Evolutionary conservation across 345 rosid genomes (phyloP).

Genomic region (Xanthoceras sorbifolium): DNA sequence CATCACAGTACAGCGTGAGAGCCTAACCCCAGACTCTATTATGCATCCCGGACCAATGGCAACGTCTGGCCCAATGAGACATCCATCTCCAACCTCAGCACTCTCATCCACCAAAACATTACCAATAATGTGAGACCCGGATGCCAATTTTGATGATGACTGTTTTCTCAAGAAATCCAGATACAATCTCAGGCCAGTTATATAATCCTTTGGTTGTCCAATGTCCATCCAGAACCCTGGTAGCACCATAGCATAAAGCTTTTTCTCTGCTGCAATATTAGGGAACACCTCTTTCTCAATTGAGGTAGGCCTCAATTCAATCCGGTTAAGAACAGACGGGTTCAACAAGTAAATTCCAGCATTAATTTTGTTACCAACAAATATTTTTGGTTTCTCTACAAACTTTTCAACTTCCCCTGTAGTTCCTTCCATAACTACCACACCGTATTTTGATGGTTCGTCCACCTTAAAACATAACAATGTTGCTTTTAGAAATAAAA

Average conservation of each 20-base stretch:
- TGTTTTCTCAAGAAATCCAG: conserved; percentile 61
- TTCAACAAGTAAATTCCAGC: conserved; percentile 78
- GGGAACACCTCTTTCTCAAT: conserved; percentile 90
- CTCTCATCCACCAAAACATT: conserved; percentile 72
- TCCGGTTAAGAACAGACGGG: conserved; percentile 70
- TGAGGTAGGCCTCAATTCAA: conserved; percentile 72
- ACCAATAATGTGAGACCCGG: conserved; percentile 56
- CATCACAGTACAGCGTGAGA: conserved; percentile 74
- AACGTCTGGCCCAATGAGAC: conserved; percentile 78
- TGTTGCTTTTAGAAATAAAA: background rate
- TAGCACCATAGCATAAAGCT: conserved; percentile 75
- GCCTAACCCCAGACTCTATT: conserved; percentile 74
- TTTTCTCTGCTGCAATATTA: conserved; percentile 61
- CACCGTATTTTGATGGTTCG: conserved; percentile 86
- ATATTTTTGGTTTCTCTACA: conserved; percentile 74
- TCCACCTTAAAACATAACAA: conserved; percentile 51
- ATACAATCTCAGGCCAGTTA: conserved; percentile 65
- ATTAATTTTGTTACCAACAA: conserved; percentile 86
- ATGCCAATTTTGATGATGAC: conserved; percentile 45
- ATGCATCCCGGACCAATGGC: conserved; percentile 79
- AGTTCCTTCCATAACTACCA: conserved; percentile 71
- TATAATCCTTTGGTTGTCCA: conserved; percentile 84
- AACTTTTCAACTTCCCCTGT: conserved; percentile 67
- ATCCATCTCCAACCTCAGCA: conserved; percentile 71
- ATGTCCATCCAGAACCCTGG: conserved; percentile 93